These are phyloP conservation scores for Zygosaccharomyces bisporus DNA, from an alignment of 805 yeast genomes.

Conservation along the genomic window DNA sequence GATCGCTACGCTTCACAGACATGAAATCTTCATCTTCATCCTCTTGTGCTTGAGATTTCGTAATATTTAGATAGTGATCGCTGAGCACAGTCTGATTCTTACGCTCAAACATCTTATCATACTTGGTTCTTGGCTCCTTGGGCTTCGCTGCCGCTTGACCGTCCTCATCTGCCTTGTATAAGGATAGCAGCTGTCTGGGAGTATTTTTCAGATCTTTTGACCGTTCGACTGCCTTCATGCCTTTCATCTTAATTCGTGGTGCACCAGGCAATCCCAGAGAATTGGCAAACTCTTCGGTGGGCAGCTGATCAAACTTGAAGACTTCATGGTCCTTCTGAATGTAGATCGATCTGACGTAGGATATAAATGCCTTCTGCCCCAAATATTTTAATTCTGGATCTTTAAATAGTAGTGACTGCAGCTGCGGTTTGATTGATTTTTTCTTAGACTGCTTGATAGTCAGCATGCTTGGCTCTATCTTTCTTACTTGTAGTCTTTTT, in stretches of 20 bases:
- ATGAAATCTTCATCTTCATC: constrained; percentile 69
- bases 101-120: constrained; percentile 94
- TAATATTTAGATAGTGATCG: constrained; percentile 78
- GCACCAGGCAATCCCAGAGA: constrained; percentile 95
- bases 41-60: constrained; percentile 42
- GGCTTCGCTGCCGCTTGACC: constrained; percentile 49
- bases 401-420: constrained; percentile 86
- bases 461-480: constrained; percentile 66
- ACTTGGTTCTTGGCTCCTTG: constrained; percentile 67
- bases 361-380: constrained; percentile 93
- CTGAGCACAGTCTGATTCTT: constrained; percentile 88
- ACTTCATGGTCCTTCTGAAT: constrained; percentile 85
- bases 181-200: constrained; percentile 61
- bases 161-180: constrained; percentile 57
- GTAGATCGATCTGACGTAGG: constrained; percentile 80
- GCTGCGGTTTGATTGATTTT: constrained; percentile 71
- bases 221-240: constrained; percentile 41
- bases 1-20: constrained; percentile 74
- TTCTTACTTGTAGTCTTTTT: constrained; percentile 54
- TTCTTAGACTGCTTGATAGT: constrained; percentile 69
- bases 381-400: constrained; percentile 88
- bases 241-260: constrained; percentile 78
- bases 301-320: constrained; percentile 71
- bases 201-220: constrained; percentile 75
- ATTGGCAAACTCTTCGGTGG: constrained; percentile 78